phyloP scores from a whole-genome alignment of 2,329 filamentous ascomycete species.

The Xylogone sp. region DNA sequence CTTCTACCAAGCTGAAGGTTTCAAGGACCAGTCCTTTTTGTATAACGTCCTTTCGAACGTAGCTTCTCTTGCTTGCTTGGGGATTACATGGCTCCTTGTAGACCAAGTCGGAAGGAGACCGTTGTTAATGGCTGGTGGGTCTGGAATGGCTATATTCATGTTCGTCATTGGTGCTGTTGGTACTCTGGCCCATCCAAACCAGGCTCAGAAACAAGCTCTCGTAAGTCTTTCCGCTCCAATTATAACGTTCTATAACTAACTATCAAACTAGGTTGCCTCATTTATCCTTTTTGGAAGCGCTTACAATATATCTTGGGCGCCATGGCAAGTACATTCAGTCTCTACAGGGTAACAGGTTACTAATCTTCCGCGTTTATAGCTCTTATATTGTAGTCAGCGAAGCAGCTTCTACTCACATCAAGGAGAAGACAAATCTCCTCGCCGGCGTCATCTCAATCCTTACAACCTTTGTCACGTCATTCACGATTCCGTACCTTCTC shows the following conservation, averaged over 20 bases:
- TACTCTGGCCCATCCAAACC: constrained; percentile 4
- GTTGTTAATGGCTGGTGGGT: constrained; percentile 22
- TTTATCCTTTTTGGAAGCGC: constrained; percentile 23
- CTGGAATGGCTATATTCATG: constrained; percentile 20
- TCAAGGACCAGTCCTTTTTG: constrained; percentile 18
- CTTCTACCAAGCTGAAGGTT: constrained; percentile 25
- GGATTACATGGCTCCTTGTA: constrained; percentile 22
- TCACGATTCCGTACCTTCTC: constrained; percentile 34
- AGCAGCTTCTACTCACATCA: constrained; percentile 19
- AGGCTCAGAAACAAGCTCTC: constrained; percentile 5
- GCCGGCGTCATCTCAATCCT: constrained; percentile 26
- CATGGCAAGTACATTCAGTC: constrained; percentile 15
- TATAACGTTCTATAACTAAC: neutral
- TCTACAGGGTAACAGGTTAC: neutral
- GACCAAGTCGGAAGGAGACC: constrained; percentile 23
- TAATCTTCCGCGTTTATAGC: constrained; percentile 2
- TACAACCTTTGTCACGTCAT: constrained; percentile 23
- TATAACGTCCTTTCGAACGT: constrained; percentile 18
- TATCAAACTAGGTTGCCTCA: constrained; percentile 16
- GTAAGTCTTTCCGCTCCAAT: neutral
- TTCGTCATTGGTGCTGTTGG: constrained; percentile 19
- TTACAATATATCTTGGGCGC: constrained; percentile 26
- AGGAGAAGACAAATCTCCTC: constrained; percentile 29
- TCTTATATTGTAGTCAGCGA: constrained; percentile 27
- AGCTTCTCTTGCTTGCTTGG: constrained; percentile 3